These are phyloP conservation scores for Aspergillus brunneoviolaceus DNA, from an alignment of 2,329 filamentous ascomycete species.

Conservation along the genomic window DNA sequence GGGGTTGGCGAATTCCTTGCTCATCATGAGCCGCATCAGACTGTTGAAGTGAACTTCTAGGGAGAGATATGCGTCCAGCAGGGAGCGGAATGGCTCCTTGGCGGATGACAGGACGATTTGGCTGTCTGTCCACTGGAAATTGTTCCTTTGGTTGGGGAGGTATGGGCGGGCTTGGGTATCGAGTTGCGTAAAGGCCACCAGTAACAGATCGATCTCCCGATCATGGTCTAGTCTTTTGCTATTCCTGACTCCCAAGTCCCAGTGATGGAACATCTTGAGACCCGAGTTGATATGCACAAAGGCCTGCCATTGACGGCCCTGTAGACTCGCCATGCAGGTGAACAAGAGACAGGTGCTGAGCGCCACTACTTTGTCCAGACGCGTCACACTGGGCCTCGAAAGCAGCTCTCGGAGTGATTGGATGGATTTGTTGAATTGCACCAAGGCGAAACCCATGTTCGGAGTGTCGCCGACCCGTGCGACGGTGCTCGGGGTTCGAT, in stretches of 20 bases:
- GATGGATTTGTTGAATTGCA: conserved; percentile 4
- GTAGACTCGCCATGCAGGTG: conserved; percentile 4
- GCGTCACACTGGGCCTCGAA: neutral
- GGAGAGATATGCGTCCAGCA: neutral
- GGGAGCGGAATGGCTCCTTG: neutral
- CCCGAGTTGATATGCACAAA: conserved; percentile 11
- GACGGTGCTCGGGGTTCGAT: neutral
- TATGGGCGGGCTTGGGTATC: conserved; percentile 10
- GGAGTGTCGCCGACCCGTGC: neutral
- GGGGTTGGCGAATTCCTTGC: neutral
- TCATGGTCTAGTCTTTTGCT: neutral
- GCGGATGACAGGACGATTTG: neutral
- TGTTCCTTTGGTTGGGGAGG: neutral
- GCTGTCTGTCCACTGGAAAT: neutral
- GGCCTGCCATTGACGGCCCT: conserved; percentile 4
- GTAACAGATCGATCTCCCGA: neutral
- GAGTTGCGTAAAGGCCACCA: neutral
- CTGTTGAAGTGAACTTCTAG: conserved; percentile 1
- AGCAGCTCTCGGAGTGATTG: conserved; percentile 1
- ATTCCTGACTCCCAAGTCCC: neutral
- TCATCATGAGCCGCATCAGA: neutral
- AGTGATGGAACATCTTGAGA: conserved; percentile 4
- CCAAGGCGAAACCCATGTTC: neutral
- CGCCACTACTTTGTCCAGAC: neutral
- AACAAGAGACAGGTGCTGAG: conserved; percentile 7